Evolutionary conservation across 2,329 filamentous ascomycete genomes (phyloP), one percentile per base, ranked within the genome.

Genomic region (Ascochyta fabae): DNA sequence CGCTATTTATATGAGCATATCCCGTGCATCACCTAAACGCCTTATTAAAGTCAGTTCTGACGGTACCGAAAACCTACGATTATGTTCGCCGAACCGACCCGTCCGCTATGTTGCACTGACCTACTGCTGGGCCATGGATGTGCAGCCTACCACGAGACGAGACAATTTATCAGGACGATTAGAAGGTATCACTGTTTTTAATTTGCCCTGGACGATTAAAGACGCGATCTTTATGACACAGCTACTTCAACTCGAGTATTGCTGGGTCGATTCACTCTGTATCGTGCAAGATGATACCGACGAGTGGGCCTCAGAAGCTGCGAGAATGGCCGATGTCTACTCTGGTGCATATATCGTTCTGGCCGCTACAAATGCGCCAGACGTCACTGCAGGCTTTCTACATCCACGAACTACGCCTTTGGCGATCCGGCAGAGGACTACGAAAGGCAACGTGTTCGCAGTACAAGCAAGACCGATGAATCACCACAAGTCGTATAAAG

Each of bases 251-350:
- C 19, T 60, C 2, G 13, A 46, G 2, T 64, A 64, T 26, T n/a
- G 65, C 8, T 68, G 65, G 63, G 60, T 68, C 9, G 65, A 68
- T 36, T 19, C 19, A 19, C 19, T 19, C 19, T 19, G 19, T 19
- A 19, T 19, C 2, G 19, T 19, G 19, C 19, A 66, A 45, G 65
- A 66, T 24, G 55, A 54, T 7, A 33, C 29, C 7, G 43, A 56
- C 2, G 60, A 65, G 12, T 65, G 62, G 58, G 55, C 53, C 26
- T 16, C 29, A 1, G 59, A 67, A 36, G 48, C 57, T 4, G 52
- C 62, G 1, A 59, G 51, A 5, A 65, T 67, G 62, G 48, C 35
- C 13, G 31, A 52, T 7, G 53, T 67, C 10, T 65, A 65, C 23
- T 56, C 50, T 3, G 34, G 40, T 3, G 60, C 62, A 1, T 35